These are phyloP conservation scores for Citrus cavaleriei DNA, from an alignment of 345 rosid genomes.

Conservation along the genomic window DNA sequence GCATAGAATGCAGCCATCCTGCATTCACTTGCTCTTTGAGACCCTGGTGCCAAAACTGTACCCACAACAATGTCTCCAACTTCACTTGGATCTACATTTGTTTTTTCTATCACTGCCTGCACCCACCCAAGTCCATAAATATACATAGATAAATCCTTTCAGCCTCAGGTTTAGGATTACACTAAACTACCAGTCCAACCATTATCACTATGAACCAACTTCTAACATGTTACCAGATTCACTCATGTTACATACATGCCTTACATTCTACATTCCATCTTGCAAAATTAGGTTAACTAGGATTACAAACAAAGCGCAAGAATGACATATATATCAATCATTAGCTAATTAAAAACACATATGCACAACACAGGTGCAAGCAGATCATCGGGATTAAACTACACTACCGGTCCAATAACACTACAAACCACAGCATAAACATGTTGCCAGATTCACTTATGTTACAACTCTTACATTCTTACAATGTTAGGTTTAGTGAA, in stretches of 20 bases:
- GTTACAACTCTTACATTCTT: too few relatives aligned
- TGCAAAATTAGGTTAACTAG: too few relatives aligned
- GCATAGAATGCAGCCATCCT: slow-evolving; percentile 99
- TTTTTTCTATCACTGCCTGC: slow-evolving; percentile 85
- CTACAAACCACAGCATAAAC: too few relatives aligned
- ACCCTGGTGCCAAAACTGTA: slow-evolving; percentile 82
- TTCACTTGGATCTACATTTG: slow-evolving; percentile 77
- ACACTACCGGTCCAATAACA: too few relatives aligned
- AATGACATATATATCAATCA: too few relatives aligned
- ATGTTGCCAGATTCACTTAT: too few relatives aligned
- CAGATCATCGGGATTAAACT: too few relatives aligned
- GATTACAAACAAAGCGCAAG: too few relatives aligned
- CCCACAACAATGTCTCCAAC: slow-evolving; percentile 99
- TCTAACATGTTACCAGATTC: not conserved
- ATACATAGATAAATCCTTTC: not conserved
- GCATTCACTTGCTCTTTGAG: slow-evolving; percentile 90
- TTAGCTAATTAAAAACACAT: too few relatives aligned
- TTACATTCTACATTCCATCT: not conserved
- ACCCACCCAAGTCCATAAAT: slow-evolving; percentile 1
- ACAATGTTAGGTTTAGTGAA: not conserved
- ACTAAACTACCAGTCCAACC: not conserved
- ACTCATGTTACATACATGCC: too few relatives aligned
- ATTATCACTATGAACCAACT: not conserved
- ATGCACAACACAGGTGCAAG: too few relatives aligned
- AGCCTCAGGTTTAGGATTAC: not conserved